These are phyloP conservation scores for Trifolium fragiferum DNA, from an alignment of 306 rosid genomes.

Conservation along the genomic window DNA sequence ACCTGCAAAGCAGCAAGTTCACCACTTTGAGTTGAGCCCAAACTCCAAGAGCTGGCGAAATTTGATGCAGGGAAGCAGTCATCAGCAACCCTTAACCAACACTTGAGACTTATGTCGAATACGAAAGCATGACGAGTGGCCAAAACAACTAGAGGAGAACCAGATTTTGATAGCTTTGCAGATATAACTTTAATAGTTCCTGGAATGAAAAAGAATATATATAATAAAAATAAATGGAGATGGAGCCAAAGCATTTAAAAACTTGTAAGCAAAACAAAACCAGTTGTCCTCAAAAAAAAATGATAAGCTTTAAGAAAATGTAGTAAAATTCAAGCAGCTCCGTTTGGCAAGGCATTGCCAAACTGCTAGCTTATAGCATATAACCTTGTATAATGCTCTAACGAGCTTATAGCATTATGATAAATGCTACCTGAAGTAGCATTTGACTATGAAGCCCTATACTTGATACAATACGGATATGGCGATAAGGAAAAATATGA, in stretches of 20 bases:
- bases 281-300: constrained; percentile 16
- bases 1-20: constrained; percentile 97
- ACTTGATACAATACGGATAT: too few relatives aligned
- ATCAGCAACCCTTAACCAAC: constrained; percentile 99
- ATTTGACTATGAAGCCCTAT: too few relatives aligned
- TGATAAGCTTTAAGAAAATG: not conserved
- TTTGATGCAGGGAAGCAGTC: constrained; percentile 98
- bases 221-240: constrained; percentile 1
- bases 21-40: constrained; percentile 87
- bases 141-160: constrained; percentile 81
- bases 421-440: not conserved
- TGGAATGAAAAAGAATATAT: constrained; percentile 38
- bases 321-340: constrained; percentile 28
- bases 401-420: not conserved
- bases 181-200: constrained; percentile 86
- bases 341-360: not conserved
- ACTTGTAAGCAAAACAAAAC: constrained; percentile 13
- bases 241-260: constrained; percentile 17
- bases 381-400: not conserved
- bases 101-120: constrained; percentile 85
- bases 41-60: constrained; percentile 96
- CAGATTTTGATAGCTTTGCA: constrained; percentile 75
- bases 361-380: not conserved
- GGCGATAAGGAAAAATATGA: too few relatives aligned
- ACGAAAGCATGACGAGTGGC: constrained; percentile 97